phyloP scores from a whole-genome alignment of 768 basidiomycete genomes.

The Tricholoma matsutake region DNA sequence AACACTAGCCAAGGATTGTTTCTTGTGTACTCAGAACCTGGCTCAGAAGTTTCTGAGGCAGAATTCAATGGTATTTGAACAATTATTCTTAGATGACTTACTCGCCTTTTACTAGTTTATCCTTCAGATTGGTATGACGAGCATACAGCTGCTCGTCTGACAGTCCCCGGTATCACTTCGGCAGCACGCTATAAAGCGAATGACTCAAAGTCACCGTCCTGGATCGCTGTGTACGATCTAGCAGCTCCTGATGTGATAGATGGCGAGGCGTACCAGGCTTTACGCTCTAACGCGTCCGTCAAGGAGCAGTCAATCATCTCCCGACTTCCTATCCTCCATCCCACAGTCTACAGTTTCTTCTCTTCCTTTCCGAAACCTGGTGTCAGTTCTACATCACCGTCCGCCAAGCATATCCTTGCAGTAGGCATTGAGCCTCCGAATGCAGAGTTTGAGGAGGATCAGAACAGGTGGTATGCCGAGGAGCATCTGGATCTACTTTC shows the following conservation, averaged over 20 bases:
- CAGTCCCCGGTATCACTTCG: constrained; percentile 24
- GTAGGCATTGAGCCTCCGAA: constrained; percentile 6
- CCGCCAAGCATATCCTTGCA: constrained; percentile 17
- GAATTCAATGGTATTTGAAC: not conserved
- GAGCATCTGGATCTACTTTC: constrained; percentile 25
- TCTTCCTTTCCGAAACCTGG: constrained; percentile 13
- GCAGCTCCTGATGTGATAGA: constrained; percentile 19
- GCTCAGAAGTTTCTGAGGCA: not conserved
- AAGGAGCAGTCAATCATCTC: constrained; percentile 25
- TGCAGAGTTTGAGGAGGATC: constrained; percentile 21
- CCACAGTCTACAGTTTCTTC: constrained; percentile 23
- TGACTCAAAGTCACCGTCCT: constrained; percentile 24
- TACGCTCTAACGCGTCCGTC: constrained; percentile 20
- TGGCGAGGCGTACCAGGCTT: constrained; percentile 21
- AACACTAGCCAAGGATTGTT: too few relatives aligned
- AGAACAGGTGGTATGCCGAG: constrained; percentile 29
- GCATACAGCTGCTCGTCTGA: constrained; percentile 28
- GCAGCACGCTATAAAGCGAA: constrained; percentile 27
- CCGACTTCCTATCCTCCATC: constrained; percentile 20
- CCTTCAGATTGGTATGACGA: constrained; percentile 33
- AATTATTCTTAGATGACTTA: too few relatives aligned
- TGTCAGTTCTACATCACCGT: constrained; percentile 5
- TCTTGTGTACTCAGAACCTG: too few relatives aligned
- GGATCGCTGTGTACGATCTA: constrained; percentile 30
- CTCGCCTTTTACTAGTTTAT: not conserved